phyloP scores from a whole-genome alignment of 805 yeast species.

The Nakazawaea siamensis region DNA sequence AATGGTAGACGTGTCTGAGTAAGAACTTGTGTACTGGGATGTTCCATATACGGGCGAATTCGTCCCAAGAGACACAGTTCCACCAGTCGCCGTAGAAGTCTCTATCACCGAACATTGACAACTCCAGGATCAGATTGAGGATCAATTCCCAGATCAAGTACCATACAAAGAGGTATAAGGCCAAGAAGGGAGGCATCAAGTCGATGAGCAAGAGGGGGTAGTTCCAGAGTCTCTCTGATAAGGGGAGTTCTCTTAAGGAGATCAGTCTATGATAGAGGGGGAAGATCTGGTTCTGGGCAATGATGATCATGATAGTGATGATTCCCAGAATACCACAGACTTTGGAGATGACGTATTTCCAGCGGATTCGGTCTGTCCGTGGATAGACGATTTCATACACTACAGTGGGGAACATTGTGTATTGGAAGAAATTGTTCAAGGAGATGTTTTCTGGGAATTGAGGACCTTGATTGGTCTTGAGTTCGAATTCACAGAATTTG shows the following conservation, averaged over 20 bases:
- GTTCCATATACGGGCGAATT: conserved; percentile 92
- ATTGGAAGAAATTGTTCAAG: conserved; percentile 58
- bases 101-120: conserved; percentile 81
- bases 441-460: conserved; percentile 71
- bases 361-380: conserved; percentile 59
- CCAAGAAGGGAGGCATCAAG: conserved; percentile 70
- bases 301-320: conserved; percentile 69
- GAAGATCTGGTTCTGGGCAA: conserved; percentile 68
- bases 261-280: conserved; percentile 63
- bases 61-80: conserved; percentile 91
- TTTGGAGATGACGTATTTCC: conserved; percentile 62
- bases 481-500: conserved; percentile 65
- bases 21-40: conserved; percentile 86
- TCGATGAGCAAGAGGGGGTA: conserved; percentile 62
- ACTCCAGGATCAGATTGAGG: conserved; percentile 81
- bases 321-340: conserved; percentile 80
- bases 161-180: conserved; percentile 70
- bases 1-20: conserved; percentile 89
- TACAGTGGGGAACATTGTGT: conserved; percentile 82
- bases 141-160: conserved; percentile 95
- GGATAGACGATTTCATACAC: conserved; percentile 82
- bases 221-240: conserved; percentile 30
- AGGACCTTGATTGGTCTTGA: conserved; percentile 28
- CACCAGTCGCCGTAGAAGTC: conserved; percentile 97
- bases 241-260: conserved; percentile 40